Conservation (phyloP, 306 rosid genomes). For the Quercus variabilis region DNA sequence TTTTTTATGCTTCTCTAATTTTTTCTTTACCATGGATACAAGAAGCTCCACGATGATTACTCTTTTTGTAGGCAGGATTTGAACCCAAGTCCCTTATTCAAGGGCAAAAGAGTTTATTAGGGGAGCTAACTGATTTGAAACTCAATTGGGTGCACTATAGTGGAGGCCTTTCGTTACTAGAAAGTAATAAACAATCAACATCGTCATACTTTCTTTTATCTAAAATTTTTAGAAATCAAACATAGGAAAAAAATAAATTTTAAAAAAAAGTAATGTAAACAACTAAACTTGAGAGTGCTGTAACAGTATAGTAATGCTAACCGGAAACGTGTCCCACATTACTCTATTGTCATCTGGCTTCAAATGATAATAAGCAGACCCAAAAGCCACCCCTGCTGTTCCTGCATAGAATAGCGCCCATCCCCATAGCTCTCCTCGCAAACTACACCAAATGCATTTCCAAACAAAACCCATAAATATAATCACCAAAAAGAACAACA, state of each 20-base stretch:
- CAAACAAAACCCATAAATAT: constrained; percentile 17
- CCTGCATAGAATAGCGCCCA: constrained; percentile 34
- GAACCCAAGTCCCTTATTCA: too few relatives aligned
- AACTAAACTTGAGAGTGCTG: background rate
- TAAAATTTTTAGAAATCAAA: background rate
- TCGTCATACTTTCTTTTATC: background rate
- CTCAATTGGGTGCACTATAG: background rate
- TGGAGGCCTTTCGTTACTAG: background rate
- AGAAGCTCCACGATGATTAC: too few relatives aligned
- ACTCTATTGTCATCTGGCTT: constrained; percentile 30
- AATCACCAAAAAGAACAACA: constrained; percentile 26
- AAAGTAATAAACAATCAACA: background rate
- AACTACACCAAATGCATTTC: constrained; percentile 18
- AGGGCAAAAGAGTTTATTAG: too few relatives aligned
- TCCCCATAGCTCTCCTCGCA: constrained; percentile 40
- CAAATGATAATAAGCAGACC: constrained; percentile 40
- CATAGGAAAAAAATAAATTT: background rate
- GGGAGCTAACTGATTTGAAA: too few relatives aligned
- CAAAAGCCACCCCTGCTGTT: constrained; percentile 30
- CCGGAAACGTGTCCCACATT: constrained; percentile 63
- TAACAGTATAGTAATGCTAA: constrained; percentile 20
- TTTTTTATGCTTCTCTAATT: background rate
- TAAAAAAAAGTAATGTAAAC: background rate
- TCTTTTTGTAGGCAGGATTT: too few relatives aligned
- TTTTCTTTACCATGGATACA: too few relatives aligned